Base-by-base conservation (phyloP, 140 eudicot genomes). In the Erigeron philadelphicus region DNA sequence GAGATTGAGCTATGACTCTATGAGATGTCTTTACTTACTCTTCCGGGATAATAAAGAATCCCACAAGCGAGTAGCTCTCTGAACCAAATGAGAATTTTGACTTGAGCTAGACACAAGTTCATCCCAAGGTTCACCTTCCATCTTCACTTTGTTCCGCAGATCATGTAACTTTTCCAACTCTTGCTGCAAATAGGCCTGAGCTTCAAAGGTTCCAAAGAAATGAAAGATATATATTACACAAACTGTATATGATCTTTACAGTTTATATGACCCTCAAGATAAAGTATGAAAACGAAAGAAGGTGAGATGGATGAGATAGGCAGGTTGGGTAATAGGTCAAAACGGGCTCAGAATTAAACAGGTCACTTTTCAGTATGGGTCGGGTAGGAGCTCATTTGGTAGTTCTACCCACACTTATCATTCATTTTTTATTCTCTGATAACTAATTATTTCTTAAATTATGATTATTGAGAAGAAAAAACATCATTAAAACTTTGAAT, bases 41-140 rank as follows among this genome's bases (percentile, higher is more conserved):
- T 87, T 89, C 61, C 95, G 97, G 58, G 97, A 89, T 79, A 89
- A 77, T 74, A 94, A 72, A 52, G 99, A 94, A 61, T 94, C 99
- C 99, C 99, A 94, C 72, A 94, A 72, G 23, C 91, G 89, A 76
- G 99, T 85, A 68, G 97, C 96, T 77, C 84, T 87, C 68, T 90
- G 95, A 78, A 89, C 97, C 79, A 94, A 81, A 76, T 87, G 97
- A 61, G 97, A 94, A 70, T 88, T 94, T 63, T 94, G 99, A 76
- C 97, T 87, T 54, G 99, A 89, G 81, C 95, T 90, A 50, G 97
- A 83, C 38, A 88, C 99, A 61, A 90, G 97, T 77, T 94, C 95
- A 85, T 94, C 99, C 97, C 99, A 94, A 6, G 81, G 87, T 84
- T 89, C 99, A 70, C 95, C 97, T 87, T 94, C 97, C 81, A 84